Conservation (phyloP, 139 green algal genomes). For the Volvox reticuliferus region DNA sequence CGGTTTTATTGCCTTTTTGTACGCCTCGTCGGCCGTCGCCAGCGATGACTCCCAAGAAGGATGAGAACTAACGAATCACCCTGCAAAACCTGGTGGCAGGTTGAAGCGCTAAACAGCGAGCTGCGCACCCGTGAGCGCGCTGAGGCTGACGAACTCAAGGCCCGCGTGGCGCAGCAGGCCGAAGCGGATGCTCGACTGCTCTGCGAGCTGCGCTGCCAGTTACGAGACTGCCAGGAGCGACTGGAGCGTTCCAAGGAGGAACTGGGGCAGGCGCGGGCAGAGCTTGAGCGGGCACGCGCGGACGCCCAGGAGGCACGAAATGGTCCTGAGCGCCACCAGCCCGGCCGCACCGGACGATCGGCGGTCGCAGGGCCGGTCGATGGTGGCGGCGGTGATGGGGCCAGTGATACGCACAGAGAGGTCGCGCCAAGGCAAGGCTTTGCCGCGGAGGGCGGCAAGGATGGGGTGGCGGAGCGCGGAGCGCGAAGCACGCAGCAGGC, state of each 20-base stretch:
- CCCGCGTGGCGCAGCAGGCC: slow-evolving; percentile 27
- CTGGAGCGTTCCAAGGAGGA: not conserved
- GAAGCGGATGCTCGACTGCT: slow-evolving; percentile 21
- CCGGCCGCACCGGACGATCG: too few species aligned
- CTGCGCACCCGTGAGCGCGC: not conserved
- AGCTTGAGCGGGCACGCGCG: not conserved
- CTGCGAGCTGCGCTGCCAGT: slow-evolving; percentile 3
- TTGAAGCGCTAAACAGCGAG: not conserved
- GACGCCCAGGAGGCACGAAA: not conserved
- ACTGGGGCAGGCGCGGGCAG: not conserved
- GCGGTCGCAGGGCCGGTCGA: too few species aligned
- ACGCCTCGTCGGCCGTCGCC: too few species aligned
- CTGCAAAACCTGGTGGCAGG: not conserved
- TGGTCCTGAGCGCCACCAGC: too few species aligned
- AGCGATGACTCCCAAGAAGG: too few species aligned
- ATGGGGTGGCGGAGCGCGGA: not conserved
- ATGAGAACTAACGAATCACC: too few species aligned
- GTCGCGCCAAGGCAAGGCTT: too few species aligned
- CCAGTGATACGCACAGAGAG: too few species aligned
- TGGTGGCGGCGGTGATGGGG: too few species aligned
- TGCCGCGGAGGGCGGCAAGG: not conserved
- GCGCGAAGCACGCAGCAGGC: not conserved
- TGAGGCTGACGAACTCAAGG: not conserved
- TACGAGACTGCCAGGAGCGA: slow-evolving; percentile 3
- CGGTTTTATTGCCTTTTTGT: too few species aligned